Conservation (phyloP, 2,329 filamentous ascomycete species). For the Diaporthe ampelina region DNA sequence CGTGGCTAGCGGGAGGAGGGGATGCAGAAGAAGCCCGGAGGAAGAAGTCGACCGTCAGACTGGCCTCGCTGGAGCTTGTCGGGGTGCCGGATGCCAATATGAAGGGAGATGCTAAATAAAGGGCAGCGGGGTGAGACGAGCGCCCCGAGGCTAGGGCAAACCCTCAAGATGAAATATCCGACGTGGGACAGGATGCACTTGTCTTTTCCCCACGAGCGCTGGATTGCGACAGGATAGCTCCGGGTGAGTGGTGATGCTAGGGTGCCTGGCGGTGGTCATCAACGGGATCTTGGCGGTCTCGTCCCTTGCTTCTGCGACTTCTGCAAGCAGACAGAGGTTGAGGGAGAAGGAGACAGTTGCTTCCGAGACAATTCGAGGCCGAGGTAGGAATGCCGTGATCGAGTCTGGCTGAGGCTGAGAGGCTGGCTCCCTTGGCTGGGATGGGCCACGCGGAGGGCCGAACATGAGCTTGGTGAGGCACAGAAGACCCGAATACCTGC, state of each 20-base stretch:
- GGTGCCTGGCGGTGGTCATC: neutral
- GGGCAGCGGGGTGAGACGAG: conserved; percentile 19
- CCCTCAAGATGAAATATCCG: neutral
- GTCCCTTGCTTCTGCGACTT: conserved; percentile 16
- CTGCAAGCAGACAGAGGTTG: neutral
- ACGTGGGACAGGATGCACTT: conserved; percentile 1
- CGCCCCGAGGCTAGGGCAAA: conserved; percentile 12
- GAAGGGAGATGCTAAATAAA: conserved; percentile 25
- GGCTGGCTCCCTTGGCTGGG: conserved; percentile 31
- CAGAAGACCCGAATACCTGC: neutral
- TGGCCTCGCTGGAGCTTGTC: conserved; percentile 6
- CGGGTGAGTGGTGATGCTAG: neutral
- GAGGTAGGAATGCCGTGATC: conserved; percentile 22
- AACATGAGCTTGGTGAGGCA: neutral
- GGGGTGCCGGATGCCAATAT: conserved; percentile 7
- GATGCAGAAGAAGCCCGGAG: conserved; percentile 12
- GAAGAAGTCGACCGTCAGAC: neutral
- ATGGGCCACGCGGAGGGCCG: conserved; percentile 7
- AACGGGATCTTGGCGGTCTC: conserved; percentile 2
- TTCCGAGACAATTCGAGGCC: conserved; percentile 24
- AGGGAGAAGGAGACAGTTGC: neutral
- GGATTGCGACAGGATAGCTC: neutral
- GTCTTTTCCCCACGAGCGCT: neutral
- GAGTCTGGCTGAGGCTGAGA: conserved; percentile 6
- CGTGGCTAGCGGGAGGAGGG: conserved; percentile 3